Conservation (phyloP, 1,139 yeast genomes). For the Taiozyma sp. region DNA sequence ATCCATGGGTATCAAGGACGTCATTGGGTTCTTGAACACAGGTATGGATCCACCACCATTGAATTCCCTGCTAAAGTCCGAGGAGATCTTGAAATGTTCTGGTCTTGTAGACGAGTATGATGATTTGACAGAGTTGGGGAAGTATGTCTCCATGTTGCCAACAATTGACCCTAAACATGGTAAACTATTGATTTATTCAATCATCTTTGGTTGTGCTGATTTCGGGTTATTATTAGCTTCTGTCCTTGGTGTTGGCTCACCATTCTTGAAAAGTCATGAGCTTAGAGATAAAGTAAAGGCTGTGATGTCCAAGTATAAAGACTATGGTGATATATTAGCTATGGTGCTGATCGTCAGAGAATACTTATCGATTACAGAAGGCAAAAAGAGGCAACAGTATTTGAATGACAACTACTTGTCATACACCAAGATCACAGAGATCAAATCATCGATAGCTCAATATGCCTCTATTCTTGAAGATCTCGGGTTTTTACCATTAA, state of each 20-base stretch:
- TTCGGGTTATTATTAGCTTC: slow-evolving; percentile 72
- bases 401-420: slow-evolving; percentile 61
- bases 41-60: slow-evolving; percentile 79
- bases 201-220: slow-evolving; percentile 81
- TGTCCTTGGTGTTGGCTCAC: slow-evolving; percentile 64
- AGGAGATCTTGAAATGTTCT: slow-evolving; percentile 52
- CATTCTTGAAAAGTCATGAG: slow-evolving; percentile 60
- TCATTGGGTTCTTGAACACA: slow-evolving; percentile 56
- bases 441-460: slow-evolving; percentile 64
- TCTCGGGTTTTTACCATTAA: slow-evolving; percentile 63
- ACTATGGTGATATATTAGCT: slow-evolving; percentile 70
- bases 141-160: slow-evolving; percentile 73
- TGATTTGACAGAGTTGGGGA: slow-evolving; percentile 72
- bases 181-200: slow-evolving; percentile 70
- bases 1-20: slow-evolving; percentile 79
- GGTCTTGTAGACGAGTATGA: slow-evolving; percentile 62
- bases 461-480: slow-evolving; percentile 64
- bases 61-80: slow-evolving; percentile 57
- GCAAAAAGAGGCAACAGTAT: slow-evolving; percentile 39
- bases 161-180: slow-evolving; percentile 79
- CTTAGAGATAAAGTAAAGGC: slow-evolving; percentile 57
- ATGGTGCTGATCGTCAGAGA: slow-evolving; percentile 49
- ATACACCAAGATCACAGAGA: slow-evolving; percentile 59
- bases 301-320: slow-evolving; percentile 37
- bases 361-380: slow-evolving; percentile 35